These are phyloP conservation scores for Hypoxylon sp. DNA, from an alignment of 2,329 filamentous ascomycete species.

Conservation along the genomic window DNA sequence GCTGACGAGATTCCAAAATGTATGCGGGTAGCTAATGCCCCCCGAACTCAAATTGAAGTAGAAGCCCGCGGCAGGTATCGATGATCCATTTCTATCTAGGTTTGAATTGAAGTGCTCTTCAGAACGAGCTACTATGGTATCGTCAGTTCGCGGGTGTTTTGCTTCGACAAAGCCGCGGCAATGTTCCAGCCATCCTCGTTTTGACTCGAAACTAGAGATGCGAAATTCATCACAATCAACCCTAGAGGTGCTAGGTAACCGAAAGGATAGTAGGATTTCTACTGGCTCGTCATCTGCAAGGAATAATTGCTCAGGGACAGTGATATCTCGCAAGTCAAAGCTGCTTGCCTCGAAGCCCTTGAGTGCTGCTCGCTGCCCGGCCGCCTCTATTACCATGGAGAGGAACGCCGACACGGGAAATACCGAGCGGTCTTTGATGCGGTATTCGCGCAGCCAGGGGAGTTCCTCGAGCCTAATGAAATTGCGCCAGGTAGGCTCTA, in stretches of 20 bases:
- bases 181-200: slow-evolving; percentile 51
- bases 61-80: slow-evolving; percentile 41
- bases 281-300: slow-evolving; percentile 48
- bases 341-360: slow-evolving; percentile 44
- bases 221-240: slow-evolving; percentile 48
- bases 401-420: slow-evolving; percentile 56
- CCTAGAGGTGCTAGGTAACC: slow-evolving; percentile 40
- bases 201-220: slow-evolving; percentile 49
- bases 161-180: slow-evolving; percentile 47
- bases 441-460: slow-evolving; percentile 60
- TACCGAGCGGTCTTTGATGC: slow-evolving; percentile 56
- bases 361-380: slow-evolving; percentile 39
- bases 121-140: slow-evolving; percentile 49
- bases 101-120: slow-evolving; percentile 49
- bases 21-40: slow-evolving; percentile 35
- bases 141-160: slow-evolving; percentile 32
- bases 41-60: slow-evolving; percentile 31
- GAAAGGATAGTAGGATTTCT: slow-evolving; percentile 50
- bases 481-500: slow-evolving; percentile 52
- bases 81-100: slow-evolving; percentile 49
- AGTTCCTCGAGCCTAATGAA: slow-evolving; percentile 48
- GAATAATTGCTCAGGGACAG: slow-evolving; percentile 47
- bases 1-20: slow-evolving; percentile 39
- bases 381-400: slow-evolving; percentile 49
- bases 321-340: slow-evolving; percentile 50